Evolutionary conservation across 2,329 filamentous ascomycete species (phyloP).

Genomic region (Ophiostoma himal-ulmi): DNA sequence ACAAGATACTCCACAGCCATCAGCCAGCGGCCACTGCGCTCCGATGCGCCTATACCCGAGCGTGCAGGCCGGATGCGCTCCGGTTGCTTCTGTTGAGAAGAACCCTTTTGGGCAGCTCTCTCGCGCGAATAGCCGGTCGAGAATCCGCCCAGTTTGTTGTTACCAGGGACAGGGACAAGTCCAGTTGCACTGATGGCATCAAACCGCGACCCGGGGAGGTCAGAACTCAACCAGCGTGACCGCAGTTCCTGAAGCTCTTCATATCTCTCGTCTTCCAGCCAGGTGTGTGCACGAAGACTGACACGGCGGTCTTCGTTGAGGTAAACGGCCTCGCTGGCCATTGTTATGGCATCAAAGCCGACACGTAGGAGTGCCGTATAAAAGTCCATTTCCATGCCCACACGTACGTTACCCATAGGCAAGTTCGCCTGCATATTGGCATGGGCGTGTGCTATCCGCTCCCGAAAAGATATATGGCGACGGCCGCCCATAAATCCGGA

Average conservation of each 20-base stretch:
- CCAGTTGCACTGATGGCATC: conserved; percentile 51
- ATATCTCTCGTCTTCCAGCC: conserved; percentile 83
- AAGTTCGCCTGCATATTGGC: conserved; percentile 89
- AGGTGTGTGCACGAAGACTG: conserved; percentile 69
- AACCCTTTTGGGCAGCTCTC: conserved; percentile 56
- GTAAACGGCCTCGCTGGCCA: conserved; percentile 93
- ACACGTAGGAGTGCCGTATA: conserved; percentile 83
- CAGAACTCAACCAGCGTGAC: conserved; percentile 46
- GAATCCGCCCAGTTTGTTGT: conserved; percentile 35
- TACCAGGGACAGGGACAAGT: conserved; percentile 49
- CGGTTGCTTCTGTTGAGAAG: conserved; percentile 40
- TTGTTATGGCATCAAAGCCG: conserved; percentile 82
- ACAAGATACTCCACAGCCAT: conserved; percentile 70
- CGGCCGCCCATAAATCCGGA: conserved; percentile 1
- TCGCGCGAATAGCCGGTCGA: conserved; percentile 63
- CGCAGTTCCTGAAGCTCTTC: conserved; percentile 64
- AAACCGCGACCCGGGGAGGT: conserved; percentile 43
- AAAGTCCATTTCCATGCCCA: conserved; percentile 88
- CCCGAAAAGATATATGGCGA: conserved; percentile 39
- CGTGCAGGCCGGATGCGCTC: conserved; percentile 40
- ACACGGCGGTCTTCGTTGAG: conserved; percentile 79
- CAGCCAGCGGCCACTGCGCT: conserved; percentile 72
- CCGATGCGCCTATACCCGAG: conserved; percentile 70
- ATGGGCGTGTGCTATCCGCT: conserved; percentile 66
- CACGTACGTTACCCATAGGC: conserved; percentile 70